Percentiles rank a stretch among this genome's conserved stretches.
phyloP scores from a whole-genome alignment of 2,329 filamentous ascomycete genomes.

The Didymella sp. region DNA sequence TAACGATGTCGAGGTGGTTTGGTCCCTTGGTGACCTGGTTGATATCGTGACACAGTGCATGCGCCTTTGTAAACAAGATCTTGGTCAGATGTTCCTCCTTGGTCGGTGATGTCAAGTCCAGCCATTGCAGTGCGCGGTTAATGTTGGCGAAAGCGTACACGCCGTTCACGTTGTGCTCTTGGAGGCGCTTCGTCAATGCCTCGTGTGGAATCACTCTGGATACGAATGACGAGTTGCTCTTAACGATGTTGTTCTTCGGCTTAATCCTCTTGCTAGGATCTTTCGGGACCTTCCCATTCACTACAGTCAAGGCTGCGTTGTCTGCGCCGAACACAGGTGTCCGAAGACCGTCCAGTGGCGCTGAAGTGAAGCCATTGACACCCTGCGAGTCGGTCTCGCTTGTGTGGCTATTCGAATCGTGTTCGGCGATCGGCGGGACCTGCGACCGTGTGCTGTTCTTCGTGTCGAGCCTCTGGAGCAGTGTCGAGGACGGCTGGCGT shows the following conservation, averaged over 20 bases:
- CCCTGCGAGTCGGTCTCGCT: constrained; percentile 55
- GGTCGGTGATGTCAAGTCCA: constrained; percentile 79
- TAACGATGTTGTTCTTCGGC: constrained; percentile 97
- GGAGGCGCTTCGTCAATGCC: constrained; percentile 75
- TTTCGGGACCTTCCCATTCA: constrained; percentile 72
- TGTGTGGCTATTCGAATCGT: constrained; percentile 54
- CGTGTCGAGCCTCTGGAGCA: constrained; percentile 52
- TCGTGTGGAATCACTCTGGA: constrained; percentile 96
- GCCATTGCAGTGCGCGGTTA: constrained; percentile 94
- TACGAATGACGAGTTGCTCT: constrained; percentile 98
- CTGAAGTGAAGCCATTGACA: constrained; percentile 45
- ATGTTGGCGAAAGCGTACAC: constrained; percentile 94
- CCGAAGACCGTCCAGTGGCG: constrained; percentile 42
- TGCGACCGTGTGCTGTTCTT: constrained; percentile 51
- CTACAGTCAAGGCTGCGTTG: constrained; percentile 71
- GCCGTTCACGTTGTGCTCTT: constrained; percentile 78
- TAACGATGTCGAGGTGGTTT: constrained; percentile 85
- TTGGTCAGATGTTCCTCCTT: constrained; percentile 94
- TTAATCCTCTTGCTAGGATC: constrained; percentile 77
- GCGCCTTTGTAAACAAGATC: constrained; percentile 94
- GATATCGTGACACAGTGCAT: constrained; percentile 92
- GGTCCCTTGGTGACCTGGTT: constrained; percentile 81
- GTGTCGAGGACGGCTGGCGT: constrained; percentile 52
- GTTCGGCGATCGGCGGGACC: constrained; percentile 56
- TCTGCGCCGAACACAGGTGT: constrained; percentile 82